Conservation (phyloP, 2,329 filamentous ascomycete genomes). For the Aspergillus fischeri region DNA sequence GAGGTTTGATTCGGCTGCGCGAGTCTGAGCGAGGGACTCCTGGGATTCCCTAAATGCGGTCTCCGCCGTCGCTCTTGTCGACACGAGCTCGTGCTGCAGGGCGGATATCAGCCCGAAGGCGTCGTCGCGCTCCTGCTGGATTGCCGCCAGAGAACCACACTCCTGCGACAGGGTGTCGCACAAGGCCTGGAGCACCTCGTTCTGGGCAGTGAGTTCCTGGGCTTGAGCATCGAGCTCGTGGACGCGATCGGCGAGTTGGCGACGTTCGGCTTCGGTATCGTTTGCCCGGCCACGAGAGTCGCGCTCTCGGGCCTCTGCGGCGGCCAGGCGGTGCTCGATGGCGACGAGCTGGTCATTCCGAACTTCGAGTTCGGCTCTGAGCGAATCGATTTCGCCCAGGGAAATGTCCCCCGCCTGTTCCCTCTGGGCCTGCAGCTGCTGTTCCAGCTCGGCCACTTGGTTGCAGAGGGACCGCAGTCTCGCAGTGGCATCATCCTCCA, state of each 20-base stretch:
- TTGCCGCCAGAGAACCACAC: neutral
- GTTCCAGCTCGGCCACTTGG: slow-evolving; percentile 7
- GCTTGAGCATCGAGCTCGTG: neutral
- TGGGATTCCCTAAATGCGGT: slow-evolving; percentile 4
- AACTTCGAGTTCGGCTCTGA: slow-evolving; percentile 5
- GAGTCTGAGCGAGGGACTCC: neutral
- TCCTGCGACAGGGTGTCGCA: neutral
- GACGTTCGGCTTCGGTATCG: slow-evolving; percentile 1
- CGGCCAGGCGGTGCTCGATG: slow-evolving; percentile 3
- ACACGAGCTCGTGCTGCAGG: slow-evolving; percentile 3
- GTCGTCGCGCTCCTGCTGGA: slow-evolving; percentile 6
- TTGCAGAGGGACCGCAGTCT: slow-evolving; percentile 1
- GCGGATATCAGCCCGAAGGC: neutral
- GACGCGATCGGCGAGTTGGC: neutral
- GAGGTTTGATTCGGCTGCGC: neutral
- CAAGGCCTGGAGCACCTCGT: neutral
- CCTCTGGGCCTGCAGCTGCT: slow-evolving; percentile 2
- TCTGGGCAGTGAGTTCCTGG: neutral
- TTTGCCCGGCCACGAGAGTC: neutral
- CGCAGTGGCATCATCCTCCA: slow-evolving; percentile 2
- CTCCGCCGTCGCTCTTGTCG: neutral
- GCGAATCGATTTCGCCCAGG: slow-evolving; percentile 2
- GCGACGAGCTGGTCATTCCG: slow-evolving; percentile 2
- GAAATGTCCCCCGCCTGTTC: slow-evolving; percentile 1
- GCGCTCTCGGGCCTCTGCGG: slow-evolving; percentile 1